Conservation (phyloP, 345 rosid genomes). For the Durio zibethinus region DNA sequence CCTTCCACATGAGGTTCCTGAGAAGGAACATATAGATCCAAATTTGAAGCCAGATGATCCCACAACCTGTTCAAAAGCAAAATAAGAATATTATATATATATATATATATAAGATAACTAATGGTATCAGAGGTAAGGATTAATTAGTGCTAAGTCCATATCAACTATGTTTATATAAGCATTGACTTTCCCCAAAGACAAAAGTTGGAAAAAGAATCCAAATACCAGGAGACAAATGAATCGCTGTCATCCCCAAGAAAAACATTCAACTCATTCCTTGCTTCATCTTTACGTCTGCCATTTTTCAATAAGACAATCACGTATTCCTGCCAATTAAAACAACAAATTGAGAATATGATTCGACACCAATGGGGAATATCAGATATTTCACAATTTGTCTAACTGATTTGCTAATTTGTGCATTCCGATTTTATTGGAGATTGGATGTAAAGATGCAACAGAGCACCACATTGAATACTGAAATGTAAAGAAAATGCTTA, state of each 20-base stretch:
- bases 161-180: neutral
- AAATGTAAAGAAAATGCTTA: neutral
- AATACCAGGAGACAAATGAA: conserved; percentile 83
- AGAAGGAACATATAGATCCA: conserved; percentile 53
- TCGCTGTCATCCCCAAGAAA: conserved; percentile 92
- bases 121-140: neutral
- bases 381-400: neutral
- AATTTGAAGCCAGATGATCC: conserved; percentile 79
- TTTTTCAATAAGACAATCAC: conserved; percentile 10
- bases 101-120: neutral
- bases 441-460: neutral
- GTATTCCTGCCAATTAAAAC: conserved; percentile 1
- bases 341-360: neutral
- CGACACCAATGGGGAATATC: neutral
- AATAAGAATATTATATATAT: neutral
- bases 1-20: conserved; percentile 30
- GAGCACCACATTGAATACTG: neutral
- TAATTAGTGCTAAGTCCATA: neutral
- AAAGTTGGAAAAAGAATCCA: conserved; percentile 5
- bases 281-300: conserved; percentile 6
- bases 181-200: neutral
- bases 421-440: neutral
- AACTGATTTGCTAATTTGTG: neutral
- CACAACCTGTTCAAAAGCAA: conserved; percentile 65
- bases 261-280: conserved; percentile 59